Evolutionary conservation across 192 early-diverging fungal genomes (phyloP), one percentile per base, ranked within the genome.

Genomic region (Oehlia diaphana): DNA sequence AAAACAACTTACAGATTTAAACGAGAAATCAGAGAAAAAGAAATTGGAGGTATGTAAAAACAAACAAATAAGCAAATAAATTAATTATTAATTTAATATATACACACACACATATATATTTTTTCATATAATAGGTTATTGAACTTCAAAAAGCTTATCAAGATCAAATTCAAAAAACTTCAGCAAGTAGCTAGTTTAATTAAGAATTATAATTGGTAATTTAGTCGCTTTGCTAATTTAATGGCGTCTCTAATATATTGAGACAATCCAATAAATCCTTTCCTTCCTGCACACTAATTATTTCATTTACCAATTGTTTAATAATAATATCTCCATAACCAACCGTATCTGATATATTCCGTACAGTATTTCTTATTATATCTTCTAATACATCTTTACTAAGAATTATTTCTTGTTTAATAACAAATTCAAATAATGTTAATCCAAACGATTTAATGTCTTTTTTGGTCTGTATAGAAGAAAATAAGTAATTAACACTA

Each of bases 1-100:
- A 66, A 82, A 83, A 64, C 90, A 93, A 82, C 87, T 99, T 42
- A 91, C 92, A 74, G 91, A 96, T 14, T 84, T 96, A 77, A 89
- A 90, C 72, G 86, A 94, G 74, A 95, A 96, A 82, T 91, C 94
- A 73, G 95, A 99, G 65, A 89, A 87, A 76, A 94, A 94, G 84
- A 94, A 93, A 83, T 79, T 88, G 26, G 93, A 94, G 84, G 72
- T 33, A 70, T 72, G 62, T 26, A 80, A 58, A 37, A 47, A 10
- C 13, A 67, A 78, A 1, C 37, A 62, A 77, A 61, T n/a, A 28
- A 35, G 3, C 49, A 39, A 23, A 42, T 58, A 63, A 23, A 63
- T 31, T 68, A 44, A 23, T 66, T 26, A 66, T 42, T 71, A 19
- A 42, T 37, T 23, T 1, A 35, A 44, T n/a, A 19, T 70, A 39